Evolutionary conservation across 352 stramenopile genomes (phyloP).

Genomic region (Phytophthora pini): DNA sequence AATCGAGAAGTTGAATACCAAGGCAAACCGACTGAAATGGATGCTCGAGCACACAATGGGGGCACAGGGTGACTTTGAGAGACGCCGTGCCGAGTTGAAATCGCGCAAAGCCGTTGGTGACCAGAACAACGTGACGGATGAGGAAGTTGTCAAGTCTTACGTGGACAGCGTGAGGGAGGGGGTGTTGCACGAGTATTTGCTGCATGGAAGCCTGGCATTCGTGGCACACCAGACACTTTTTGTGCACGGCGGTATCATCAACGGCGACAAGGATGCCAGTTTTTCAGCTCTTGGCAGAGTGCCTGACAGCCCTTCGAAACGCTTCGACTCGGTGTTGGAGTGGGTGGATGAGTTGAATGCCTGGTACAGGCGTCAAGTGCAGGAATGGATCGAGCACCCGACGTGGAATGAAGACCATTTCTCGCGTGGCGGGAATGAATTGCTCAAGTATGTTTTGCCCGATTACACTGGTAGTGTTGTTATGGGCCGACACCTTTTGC

Average conservation of each 20-base stretch:
- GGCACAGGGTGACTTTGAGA: conserved; percentile 90
- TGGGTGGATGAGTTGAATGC: conserved; percentile 83
- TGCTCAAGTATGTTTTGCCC: conserved; percentile 80
- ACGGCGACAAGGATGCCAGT: conserved; percentile 38
- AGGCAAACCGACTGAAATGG: conserved; percentile 86
- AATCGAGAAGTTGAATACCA: conserved; percentile 68
- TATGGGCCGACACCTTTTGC: conserved; percentile 73
- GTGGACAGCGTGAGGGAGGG: conserved; percentile 69
- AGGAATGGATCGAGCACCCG: conserved; percentile 81
- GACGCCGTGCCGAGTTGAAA: conserved; percentile 78
- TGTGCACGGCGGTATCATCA: conserved; percentile 92
- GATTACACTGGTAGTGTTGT: conserved; percentile 69
- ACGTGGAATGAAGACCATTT: conserved; percentile 69
- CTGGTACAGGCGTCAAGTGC: conserved; percentile 81
- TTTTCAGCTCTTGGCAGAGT: conserved; percentile 75
- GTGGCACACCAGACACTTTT: conserved; percentile 91
- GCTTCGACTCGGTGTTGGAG: conserved; percentile 46
- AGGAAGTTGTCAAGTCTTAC: conserved; percentile 86
- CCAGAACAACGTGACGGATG: conserved; percentile 57
- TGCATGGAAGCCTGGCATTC: conserved; percentile 80
- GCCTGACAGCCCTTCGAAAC: conserved; percentile 48
- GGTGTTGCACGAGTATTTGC: conserved; percentile 87
- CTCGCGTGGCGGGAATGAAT: conserved; percentile 63
- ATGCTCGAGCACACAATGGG: conserved; percentile 94
- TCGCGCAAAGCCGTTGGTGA: conserved; percentile 14